These are phyloP conservation scores for Halenospora varia DNA, from an alignment of 495 filamentous ascomycete genomes.

Conservation along the genomic window DNA sequence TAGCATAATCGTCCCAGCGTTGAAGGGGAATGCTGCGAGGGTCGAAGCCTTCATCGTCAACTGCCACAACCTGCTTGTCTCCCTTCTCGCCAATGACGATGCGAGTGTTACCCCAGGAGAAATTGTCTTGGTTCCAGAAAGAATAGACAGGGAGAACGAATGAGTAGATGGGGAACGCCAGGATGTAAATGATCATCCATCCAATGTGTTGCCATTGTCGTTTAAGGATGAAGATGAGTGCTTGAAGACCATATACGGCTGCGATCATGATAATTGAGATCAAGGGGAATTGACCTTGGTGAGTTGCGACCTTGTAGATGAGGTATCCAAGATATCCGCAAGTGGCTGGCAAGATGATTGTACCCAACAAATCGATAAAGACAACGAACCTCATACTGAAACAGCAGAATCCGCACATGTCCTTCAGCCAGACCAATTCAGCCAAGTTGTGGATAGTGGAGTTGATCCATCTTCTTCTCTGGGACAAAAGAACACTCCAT, in stretches of 20 bases:
- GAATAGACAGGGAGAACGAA: conserved; percentile 92
- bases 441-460: conserved; percentile 94
- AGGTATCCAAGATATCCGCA: conserved; percentile 88
- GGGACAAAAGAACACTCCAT: conserved; percentile 89
- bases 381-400: conserved; percentile 99
- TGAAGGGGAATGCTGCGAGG: conserved; percentile 90
- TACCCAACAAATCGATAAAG: conserved; percentile 90
- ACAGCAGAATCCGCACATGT: conserved; percentile 98
- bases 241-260: conserved; percentile 91
- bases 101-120: conserved; percentile 97
- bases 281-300: conserved; percentile 73
- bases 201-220: conserved; percentile 96
- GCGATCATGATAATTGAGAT: conserved; percentile 87
- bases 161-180: conserved; percentile 90
- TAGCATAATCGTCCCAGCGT: conserved; percentile 96
- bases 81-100: conserved; percentile 94
- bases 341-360: conserved; percentile 87
- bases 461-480: conserved; percentile 97
- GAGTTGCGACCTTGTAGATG: conserved; percentile 70
- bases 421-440: conserved; percentile 80
- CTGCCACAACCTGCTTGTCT: conserved; percentile 79
- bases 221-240: conserved; percentile 91
- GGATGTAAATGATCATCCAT: conserved; percentile 98
- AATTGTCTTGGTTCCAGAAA: conserved; percentile 99
- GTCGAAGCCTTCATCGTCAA: conserved; percentile 84